phyloP scores from a whole-genome alignment of 495 filamentous ascomycete genomes.

The Annulohypoxylon moriforme region DNA sequence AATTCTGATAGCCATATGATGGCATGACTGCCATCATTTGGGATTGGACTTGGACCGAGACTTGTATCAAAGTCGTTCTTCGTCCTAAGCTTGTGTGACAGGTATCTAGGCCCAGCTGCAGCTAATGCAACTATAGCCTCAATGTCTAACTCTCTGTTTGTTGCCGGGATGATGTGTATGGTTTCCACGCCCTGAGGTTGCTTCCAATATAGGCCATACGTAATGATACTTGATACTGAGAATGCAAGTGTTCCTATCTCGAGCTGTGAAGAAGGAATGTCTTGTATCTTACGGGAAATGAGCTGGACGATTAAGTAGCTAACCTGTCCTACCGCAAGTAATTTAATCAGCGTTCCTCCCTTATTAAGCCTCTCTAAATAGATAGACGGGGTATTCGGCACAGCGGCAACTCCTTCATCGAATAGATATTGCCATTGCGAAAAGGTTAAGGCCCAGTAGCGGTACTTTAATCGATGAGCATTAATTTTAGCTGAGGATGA shows the following conservation, averaged over 20 bases:
- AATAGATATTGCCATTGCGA: background rate
- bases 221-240: background rate
- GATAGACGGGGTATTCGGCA: background rate
- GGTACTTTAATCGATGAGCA: background rate
- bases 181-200: background rate
- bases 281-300: background rate
- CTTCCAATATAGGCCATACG: background rate
- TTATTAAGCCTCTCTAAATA: background rate
- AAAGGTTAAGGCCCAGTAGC: background rate
- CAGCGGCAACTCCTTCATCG: background rate
- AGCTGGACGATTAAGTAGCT: background rate
- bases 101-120: background rate
- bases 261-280: background rate
- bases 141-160: background rate
- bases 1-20: too few species aligned
- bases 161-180: background rate
- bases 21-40: conserved; percentile 4
- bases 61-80: background rate
- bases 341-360: background rate
- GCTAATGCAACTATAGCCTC: background rate
- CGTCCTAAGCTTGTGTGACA: background rate
- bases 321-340: background rate
- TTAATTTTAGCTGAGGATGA: background rate
- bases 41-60: background rate
- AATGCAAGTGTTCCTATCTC: conserved; percentile 5